These are phyloP conservation scores for Crepidotus variabilis DNA, from an alignment of 768 basidiomycete genomes.

Conservation along the genomic window DNA sequence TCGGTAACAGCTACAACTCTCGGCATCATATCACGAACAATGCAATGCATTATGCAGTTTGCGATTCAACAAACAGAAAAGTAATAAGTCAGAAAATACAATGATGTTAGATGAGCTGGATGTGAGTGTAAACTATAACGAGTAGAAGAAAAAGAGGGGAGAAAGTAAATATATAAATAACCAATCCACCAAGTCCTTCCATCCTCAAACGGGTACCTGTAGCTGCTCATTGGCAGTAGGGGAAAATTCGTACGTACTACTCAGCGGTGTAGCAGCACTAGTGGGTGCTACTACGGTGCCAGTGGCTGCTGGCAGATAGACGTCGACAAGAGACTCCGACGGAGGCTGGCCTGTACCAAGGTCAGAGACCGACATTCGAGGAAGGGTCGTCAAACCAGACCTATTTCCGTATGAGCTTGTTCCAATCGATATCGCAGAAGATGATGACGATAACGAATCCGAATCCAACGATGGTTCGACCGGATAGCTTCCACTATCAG, in stretches of 20 bases:
- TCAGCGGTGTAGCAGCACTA: background rate
- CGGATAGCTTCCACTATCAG: background rate
- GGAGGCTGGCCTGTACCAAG: background rate
- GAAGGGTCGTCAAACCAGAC: background rate
- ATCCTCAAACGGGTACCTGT: conserved; percentile 7
- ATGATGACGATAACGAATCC: background rate
- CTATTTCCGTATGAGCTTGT: background rate
- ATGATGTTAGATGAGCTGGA: background rate
- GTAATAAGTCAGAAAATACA: background rate
- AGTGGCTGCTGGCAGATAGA: background rate
- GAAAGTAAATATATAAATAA: conserved; percentile 2
- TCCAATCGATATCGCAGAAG: background rate
- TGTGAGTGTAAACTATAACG: background rate
- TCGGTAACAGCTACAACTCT: too few species aligned
- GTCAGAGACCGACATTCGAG: background rate
- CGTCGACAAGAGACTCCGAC: background rate
- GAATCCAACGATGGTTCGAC: background rate
- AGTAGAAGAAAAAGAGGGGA: background rate
- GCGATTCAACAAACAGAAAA: too few species aligned
- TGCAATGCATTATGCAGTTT: too few species aligned
- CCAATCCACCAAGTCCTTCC: background rate
- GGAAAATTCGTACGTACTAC: conserved; percentile 1
- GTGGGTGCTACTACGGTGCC: too few species aligned
- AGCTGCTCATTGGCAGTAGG: conserved; percentile 1
- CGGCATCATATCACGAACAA: background rate